phyloP scores from a whole-genome alignment of 2,329 filamentous ascomycete species.

The Nigrospora osmanthi region DNA sequence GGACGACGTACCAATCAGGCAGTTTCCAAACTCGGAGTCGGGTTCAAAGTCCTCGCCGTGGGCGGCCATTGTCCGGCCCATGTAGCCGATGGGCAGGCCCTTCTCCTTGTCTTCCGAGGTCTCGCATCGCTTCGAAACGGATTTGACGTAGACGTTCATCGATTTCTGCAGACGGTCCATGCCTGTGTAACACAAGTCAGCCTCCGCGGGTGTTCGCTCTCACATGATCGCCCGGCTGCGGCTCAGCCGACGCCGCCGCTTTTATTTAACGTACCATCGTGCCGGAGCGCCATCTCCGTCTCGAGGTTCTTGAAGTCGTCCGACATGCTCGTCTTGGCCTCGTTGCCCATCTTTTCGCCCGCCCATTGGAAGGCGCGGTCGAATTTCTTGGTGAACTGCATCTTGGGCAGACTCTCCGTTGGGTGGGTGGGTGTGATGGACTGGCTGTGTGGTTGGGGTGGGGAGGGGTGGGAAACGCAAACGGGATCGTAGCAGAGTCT shows the following conservation, averaged over 20 bases:
- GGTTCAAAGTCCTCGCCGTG: constrained; percentile 91
- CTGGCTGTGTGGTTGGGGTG: background rate
- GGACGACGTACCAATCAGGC: constrained; percentile 56
- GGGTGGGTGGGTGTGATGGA: background rate
- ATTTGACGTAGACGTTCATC: constrained; percentile 81
- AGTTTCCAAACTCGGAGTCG: constrained; percentile 86
- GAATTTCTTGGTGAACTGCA: constrained; percentile 72
- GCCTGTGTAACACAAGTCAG: constrained; percentile 42
- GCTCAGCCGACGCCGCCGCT: background rate
- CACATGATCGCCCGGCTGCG: background rate
- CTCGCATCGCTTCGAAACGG: constrained; percentile 75
- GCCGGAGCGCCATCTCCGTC: constrained; percentile 79
- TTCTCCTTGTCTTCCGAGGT: constrained; percentile 79
- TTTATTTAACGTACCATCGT: constrained; percentile 59
- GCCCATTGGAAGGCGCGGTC: constrained; percentile 98
- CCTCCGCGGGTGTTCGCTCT: background rate
- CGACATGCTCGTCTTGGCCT: constrained; percentile 77
- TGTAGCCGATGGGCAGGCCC: constrained; percentile 66
- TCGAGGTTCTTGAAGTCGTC: constrained; percentile 91
- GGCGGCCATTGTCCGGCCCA: constrained; percentile 77
- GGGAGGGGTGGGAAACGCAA: no score
- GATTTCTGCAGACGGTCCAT: constrained; percentile 86
- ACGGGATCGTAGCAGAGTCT: no score
- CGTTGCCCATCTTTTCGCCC: constrained; percentile 89
- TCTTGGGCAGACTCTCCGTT: constrained; percentile 16